A percentile compares a stretch with the other conserved stretches of the same genome.
phyloP scores from a whole-genome alignment of 1,284 basidiomycete genomes.

The Marasmius oreades region DNA sequence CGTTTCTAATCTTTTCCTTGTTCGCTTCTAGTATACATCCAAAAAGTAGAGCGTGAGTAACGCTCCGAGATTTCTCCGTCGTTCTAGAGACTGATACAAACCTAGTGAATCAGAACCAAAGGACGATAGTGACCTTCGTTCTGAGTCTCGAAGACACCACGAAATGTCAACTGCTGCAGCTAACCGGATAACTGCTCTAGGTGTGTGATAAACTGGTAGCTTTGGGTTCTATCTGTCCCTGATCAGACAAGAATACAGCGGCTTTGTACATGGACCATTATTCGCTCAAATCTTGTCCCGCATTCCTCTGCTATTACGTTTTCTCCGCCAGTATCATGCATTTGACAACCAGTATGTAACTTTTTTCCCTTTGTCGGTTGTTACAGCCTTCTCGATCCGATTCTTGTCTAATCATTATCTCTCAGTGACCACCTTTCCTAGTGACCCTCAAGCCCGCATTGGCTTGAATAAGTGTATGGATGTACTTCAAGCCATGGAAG shows the following conservation, averaged over 20 bases:
- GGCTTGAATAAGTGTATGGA: slow-evolving; percentile 70
- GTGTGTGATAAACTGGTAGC: slow-evolving; percentile 35
- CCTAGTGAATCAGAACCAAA: slow-evolving; percentile 35
- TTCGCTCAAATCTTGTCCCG: slow-evolving; percentile 60
- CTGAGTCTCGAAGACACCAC: slow-evolving; percentile 61
- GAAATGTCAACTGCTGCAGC: slow-evolving; percentile 71
- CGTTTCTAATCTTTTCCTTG: background rate
- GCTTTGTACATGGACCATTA: slow-evolving; percentile 61
- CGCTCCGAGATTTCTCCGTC: background rate
- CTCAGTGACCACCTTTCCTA: slow-evolving; percentile 57
- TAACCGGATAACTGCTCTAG: slow-evolving; percentile 75
- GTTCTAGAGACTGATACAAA: background rate
- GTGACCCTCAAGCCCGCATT: slow-evolving; percentile 64
- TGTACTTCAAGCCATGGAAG: slow-evolving; percentile 64
- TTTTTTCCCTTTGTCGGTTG: slow-evolving; percentile 1
- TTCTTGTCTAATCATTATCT: background rate
- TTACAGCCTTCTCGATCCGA: background rate
- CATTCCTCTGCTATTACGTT: slow-evolving; percentile 78
- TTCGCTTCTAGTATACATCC: slow-evolving; percentile 4
- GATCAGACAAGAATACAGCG: slow-evolving; percentile 32
- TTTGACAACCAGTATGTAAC: slow-evolving; percentile 54
- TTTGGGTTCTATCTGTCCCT: background rate
- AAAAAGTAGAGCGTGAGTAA: slow-evolving; percentile 26
- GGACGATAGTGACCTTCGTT: slow-evolving; percentile 37
- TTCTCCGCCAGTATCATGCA: slow-evolving; percentile 86